phyloP scores from a whole-genome alignment of 2,329 filamentous ascomycete species.

The Curvularia verruculosa region DNA sequence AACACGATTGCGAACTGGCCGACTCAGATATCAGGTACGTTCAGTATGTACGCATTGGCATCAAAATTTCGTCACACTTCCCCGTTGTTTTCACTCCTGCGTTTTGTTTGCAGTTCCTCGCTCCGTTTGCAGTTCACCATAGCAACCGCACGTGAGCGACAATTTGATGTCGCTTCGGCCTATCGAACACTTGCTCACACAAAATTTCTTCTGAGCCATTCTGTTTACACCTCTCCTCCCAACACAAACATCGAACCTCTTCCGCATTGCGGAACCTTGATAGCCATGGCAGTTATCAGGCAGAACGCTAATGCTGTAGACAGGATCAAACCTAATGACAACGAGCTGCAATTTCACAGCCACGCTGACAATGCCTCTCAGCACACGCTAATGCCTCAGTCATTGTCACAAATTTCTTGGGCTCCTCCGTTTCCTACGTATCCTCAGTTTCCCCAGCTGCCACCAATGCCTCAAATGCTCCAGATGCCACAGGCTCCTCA shows the following conservation, averaged over 20 bases:
- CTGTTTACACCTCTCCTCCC: neutral
- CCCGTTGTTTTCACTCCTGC: too few relatives aligned
- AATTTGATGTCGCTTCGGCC: slow-evolving; percentile 5
- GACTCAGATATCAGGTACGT: neutral
- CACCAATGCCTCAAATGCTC: neutral
- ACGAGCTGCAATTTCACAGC: neutral
- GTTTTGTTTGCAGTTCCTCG: too few relatives aligned
- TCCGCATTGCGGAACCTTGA: neutral
- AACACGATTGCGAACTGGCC: slow-evolving; percentile 4
- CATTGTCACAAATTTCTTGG: too few relatives aligned
- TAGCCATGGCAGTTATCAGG: too few relatives aligned
- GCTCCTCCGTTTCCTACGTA: too few relatives aligned
- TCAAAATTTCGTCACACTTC: neutral
- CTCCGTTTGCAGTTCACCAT: slow-evolving; percentile 16
- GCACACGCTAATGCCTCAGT: neutral
- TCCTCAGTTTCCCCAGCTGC: too few relatives aligned
- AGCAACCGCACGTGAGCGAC: slow-evolving; percentile 12
- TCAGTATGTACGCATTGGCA: neutral
- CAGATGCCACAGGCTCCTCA: neutral
- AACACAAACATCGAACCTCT: neutral
- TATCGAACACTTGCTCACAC: too few relatives aligned
- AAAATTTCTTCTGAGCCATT: too few relatives aligned
- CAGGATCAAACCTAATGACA: neutral
- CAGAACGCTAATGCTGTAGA: too few relatives aligned
- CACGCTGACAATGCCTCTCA: neutral